These are phyloP conservation scores for Zanthoxylum bungeanum DNA, from an alignment of 345 rosid genomes.

Conservation along the genomic window DNA sequence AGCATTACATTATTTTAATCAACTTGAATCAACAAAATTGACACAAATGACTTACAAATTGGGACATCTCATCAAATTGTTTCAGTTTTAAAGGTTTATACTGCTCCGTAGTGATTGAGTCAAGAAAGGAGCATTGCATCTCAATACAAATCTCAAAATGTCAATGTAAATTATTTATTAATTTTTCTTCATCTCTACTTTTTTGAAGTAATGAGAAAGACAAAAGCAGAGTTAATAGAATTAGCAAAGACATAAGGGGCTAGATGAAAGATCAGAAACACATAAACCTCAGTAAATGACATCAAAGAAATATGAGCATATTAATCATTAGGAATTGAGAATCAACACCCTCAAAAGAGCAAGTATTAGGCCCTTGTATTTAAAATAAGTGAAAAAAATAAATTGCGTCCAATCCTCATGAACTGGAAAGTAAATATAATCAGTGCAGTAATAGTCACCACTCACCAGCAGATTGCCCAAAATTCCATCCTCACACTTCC, in stretches of 20 bases:
- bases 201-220: not conserved
- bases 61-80: too few relatives aligned
- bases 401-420: not conserved
- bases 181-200: too few relatives aligned
- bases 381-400: not conserved
- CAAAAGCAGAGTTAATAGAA: not conserved
- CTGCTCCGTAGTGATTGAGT: too few relatives aligned
- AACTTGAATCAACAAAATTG: too few relatives aligned
- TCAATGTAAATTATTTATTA: too few relatives aligned
- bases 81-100: too few relatives aligned
- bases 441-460: not conserved
- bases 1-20: too few relatives aligned
- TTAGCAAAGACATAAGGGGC: not conserved
- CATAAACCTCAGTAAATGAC: not conserved
- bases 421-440: not conserved
- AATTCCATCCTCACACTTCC: not conserved
- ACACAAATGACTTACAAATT: too few relatives aligned
- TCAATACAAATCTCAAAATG: too few relatives aligned
- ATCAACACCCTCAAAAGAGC: not conserved
- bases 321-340: not conserved
- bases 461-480: constrained; percentile 4
- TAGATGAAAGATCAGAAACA: not conserved
- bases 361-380: not conserved
- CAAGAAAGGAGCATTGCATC: too few relatives aligned
- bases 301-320: not conserved